Conservation (phyloP, 768 basidiomycete genomes). For the Pleurotus eryngii region DNA sequence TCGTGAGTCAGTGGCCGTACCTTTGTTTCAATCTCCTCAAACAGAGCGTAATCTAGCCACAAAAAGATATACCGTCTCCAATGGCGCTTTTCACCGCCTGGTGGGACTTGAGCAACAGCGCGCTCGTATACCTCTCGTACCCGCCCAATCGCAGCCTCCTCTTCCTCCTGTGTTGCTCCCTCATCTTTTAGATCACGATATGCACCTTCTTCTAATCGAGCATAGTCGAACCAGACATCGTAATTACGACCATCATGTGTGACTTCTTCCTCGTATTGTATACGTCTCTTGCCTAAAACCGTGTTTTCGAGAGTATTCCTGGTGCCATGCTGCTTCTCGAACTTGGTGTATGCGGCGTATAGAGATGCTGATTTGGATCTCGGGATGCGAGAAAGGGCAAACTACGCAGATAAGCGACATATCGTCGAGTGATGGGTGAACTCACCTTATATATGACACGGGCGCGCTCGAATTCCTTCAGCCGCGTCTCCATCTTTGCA, state of each 20-base stretch:
- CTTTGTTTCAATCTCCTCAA: conserved; percentile 95
- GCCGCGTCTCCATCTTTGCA: conserved; percentile 94
- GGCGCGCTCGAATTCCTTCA: conserved; percentile 96
- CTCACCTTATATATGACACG: conserved; percentile 94
- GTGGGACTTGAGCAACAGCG: conserved; percentile 93
- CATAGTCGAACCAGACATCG: conserved; percentile 98
- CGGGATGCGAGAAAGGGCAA: conserved; percentile 90
- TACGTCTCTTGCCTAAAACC: conserved; percentile 94
- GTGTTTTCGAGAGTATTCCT: conserved; percentile 87
- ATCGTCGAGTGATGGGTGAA: background rate
- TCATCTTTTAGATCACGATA: conserved; percentile 71
- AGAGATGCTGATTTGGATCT: conserved; percentile 85
- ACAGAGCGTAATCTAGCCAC: conserved; percentile 94
- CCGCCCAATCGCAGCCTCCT: conserved; percentile 55
- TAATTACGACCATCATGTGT: conserved; percentile 90
- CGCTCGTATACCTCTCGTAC: conserved; percentile 95
- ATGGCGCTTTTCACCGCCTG: conserved; percentile 88
- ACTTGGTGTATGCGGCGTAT: conserved; percentile 93
- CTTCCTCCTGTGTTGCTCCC: conserved; percentile 68
- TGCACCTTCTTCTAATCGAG: conserved; percentile 89
- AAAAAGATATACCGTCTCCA: conserved; percentile 90
- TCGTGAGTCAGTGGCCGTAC: conserved; percentile 32
- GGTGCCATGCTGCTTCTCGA: conserved; percentile 97
- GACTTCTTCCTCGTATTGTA: conserved; percentile 97
- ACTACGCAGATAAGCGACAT: conserved; percentile 43